phyloP scores from a whole-genome alignment of 2,329 filamentous ascomycete species.

The Fusarium napiforme region DNA sequence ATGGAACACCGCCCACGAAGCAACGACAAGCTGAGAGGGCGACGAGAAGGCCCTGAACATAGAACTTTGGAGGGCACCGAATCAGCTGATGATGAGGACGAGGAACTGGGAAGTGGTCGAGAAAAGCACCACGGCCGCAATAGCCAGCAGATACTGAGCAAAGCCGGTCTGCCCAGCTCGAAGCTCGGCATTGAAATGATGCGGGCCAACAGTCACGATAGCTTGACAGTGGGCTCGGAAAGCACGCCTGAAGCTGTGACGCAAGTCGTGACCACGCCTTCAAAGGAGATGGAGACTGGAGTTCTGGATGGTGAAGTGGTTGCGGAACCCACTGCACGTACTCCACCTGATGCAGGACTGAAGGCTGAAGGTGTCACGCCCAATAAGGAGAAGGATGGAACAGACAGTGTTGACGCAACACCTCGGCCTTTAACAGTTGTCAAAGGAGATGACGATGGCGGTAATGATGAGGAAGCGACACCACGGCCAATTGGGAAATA shows the following conservation, averaged over 20 bases:
- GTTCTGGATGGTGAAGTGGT: conserved; percentile 38
- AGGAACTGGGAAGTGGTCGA: conserved; percentile 74
- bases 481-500: conserved; percentile 51
- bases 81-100: conserved; percentile 94
- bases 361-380: conserved; percentile 18
- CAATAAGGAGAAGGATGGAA: conserved; percentile 19
- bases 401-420: conserved; percentile 55
- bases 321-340: conserved; percentile 27
- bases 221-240: conserved; percentile 67
- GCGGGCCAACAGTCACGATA: conserved; percentile 94
- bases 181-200: conserved; percentile 98
- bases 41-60: conserved; percentile 80
- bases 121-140: conserved; percentile 61
- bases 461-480: conserved; percentile 52
- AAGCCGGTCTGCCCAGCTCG: conserved; percentile 75
- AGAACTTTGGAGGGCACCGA: conserved; percentile 79
- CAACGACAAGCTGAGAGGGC: conserved; percentile 77
- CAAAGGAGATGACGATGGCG: conserved; percentile 15
- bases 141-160: conserved; percentile 54
- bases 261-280: conserved; percentile 62
- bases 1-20: conserved; percentile 70
- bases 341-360: conserved; percentile 39
- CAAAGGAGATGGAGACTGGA: conserved; percentile 53
- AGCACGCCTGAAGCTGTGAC: conserved; percentile 63
- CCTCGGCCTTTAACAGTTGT: conserved; percentile 52